Evolutionary conservation across 257 asterid species (phyloP), one percentile per base, ranked within the genome.

Genomic region (Thymus mandschuricus): DNA sequence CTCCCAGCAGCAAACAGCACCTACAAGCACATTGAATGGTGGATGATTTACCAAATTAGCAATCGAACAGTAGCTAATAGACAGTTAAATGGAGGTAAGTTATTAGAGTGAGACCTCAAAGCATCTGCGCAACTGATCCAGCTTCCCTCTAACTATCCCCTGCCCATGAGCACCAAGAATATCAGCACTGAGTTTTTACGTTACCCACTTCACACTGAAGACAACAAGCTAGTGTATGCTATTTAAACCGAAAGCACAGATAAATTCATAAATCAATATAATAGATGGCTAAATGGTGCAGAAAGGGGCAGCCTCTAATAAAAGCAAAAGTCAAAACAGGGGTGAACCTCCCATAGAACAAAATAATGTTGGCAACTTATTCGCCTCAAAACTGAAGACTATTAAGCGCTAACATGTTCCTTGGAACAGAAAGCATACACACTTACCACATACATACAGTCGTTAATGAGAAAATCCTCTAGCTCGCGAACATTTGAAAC

Each of bases 1-100:
- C 99, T 91, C 71, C 98, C 99, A 52, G 93, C 97, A 1, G 99
- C 97, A 81, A 94, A 89, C 84, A 89, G 99, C 67, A 94, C 97
- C 98, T 94, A 82, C 62, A 87, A 71, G 70, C 68, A 60, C 56
- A 58, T 41, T 52, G 9, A 74, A 44, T 60, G 66, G 29, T 52
- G 52, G 55, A 64, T 79, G 60, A 69, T 72, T 33, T 48, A 64
- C 67, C 62, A 72, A 72, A 70, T 59, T 8, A 44, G 46, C 34
- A 62, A 56, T 44, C 71, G 40, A 73, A 59, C 33, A 21, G 27
- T 38, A 27, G 11, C 12, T 33, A 35, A 49, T 48, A 50, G 15
- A 75, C 44, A 56, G 11, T 46, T 44, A 43, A 71, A 64, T 76
- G 74, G 30, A 48, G 74, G 60, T 51, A 70, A 50, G 75, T 69